Conservation (phyloP, 1,284 basidiomycete genomes). For the Gymnopus androsaceus region DNA sequence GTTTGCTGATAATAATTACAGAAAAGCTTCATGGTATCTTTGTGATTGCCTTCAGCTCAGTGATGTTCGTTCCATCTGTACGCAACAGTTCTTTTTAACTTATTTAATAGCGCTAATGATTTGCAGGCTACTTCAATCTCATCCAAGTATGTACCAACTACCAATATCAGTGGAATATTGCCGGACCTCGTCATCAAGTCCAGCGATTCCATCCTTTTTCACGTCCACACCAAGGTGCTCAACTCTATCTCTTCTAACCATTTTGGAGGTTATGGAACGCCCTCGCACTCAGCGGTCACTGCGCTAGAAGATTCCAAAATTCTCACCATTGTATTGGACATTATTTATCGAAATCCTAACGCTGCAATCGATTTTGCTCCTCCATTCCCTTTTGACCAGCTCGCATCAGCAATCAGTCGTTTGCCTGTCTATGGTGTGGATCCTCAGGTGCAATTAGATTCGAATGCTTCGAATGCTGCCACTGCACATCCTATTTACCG, state of each 20-base stretch:
- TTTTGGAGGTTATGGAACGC: neutral
- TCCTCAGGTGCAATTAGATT: neutral
- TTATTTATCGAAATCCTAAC: neutral
- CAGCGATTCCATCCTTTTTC: neutral
- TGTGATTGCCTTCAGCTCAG: too few relatives aligned
- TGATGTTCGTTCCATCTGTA: neutral
- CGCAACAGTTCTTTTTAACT: neutral
- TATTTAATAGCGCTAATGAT: neutral
- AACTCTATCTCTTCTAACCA: conserved; percentile 2
- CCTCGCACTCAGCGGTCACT: neutral
- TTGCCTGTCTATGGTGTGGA: neutral
- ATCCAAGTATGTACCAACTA: neutral
- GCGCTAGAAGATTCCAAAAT: neutral
- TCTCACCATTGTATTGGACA: conserved; percentile 2
- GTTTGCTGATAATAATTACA: too few relatives aligned
- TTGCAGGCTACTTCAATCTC: neutral
- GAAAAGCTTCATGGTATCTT: too few relatives aligned
- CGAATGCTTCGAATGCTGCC: neutral
- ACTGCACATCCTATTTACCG: neutral
- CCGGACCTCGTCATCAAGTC: neutral
- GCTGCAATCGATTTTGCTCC: conserved; percentile 1
- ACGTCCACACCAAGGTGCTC: neutral
- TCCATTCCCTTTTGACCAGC: neutral
- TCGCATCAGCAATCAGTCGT: neutral
- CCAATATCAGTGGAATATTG: neutral